Base-by-base conservation (phyloP, 345 rosid genomes). In the Raphanus raphanistrum region DNA sequence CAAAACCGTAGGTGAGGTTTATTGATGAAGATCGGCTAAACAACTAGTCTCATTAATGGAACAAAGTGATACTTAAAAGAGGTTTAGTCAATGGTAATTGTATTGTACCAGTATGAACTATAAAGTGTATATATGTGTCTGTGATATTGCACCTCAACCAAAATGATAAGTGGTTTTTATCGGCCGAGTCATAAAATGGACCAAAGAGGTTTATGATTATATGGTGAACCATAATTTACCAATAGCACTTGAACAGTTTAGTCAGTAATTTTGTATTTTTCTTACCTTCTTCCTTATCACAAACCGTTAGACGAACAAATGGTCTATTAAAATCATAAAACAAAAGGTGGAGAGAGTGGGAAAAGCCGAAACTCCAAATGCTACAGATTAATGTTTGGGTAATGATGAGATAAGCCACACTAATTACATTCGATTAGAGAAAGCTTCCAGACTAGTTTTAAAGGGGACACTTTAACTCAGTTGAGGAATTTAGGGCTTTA, bases 401-500 rank as follows among this genome's bases (percentile, higher is more conserved):
- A 66, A 72, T 72, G 63, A 78, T 76, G 76, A 63, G 59, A 71
- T 78, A 72, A 66, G 31, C 25, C 45, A 72, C 76, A 77, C 63
- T 66, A 59, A 26, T 66, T 25, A 78, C 68, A 72, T 78, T 78
- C 54, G 43, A 38, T 43, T 21, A 59, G 25, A 59, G 45, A 78
- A 60, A 64, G 72, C 65, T 32, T 33, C 2, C 61, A 59, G 35
- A 78, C 48, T 66, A 72, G 28, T 61, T 73, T 72, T 48, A 61
- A 79, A 68, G 59, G 68, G 32, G 82, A 35, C 29, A 68, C 74
- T 79, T 73, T 73, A 73, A 79, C 82, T 79, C 73, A 79, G 68
- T 73, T 68, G 78, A 79, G 82, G 74, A 79, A 73, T 68, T 79
- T 79, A 73, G 70, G 82, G 82, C 74, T 79, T 79, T 79, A 79